Percentiles rank a stretch among this genome's conserved stretches.
These are phyloP conservation scores for Moricandia moricandioides DNA, from an alignment of 345 rosid genomes.

Conservation along the genomic window DNA sequence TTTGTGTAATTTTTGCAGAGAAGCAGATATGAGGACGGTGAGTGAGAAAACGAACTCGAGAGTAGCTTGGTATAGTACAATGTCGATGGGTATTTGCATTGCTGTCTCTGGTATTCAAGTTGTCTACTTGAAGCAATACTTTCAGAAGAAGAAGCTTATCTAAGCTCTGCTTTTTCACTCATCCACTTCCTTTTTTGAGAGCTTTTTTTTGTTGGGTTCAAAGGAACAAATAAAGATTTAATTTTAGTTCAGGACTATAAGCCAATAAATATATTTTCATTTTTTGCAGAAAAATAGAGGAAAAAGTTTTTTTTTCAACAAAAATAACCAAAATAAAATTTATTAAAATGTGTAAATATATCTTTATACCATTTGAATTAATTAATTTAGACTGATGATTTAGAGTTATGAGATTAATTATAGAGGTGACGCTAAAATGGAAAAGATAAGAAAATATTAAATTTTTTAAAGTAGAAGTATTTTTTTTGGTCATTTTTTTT, in stretches of 20 bases:
- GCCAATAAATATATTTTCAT: neutral
- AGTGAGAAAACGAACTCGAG: constrained; percentile 71
- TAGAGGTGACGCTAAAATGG: no score
- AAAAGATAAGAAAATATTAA: no score
- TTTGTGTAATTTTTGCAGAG: constrained; percentile 46
- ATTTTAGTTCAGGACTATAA: neutral
- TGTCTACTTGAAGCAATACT: constrained; percentile 77
- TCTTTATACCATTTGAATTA: no score
- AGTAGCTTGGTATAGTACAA: constrained; percentile 72
- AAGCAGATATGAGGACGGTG: constrained; percentile 77
- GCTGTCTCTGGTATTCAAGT: constrained; percentile 63
- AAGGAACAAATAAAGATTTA: constrained; percentile 2
- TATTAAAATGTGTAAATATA: no score
- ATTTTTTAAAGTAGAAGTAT: no score
- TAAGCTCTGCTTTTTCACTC: constrained; percentile 26
- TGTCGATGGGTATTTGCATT: constrained; percentile 81
- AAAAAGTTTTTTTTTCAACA: no score
- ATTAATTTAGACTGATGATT: no score
- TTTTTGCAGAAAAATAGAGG: no score
- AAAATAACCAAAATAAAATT: neutral
- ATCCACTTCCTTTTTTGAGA: neutral
- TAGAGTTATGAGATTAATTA: no score
- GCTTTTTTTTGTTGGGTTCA: neutral
- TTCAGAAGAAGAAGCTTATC: constrained; percentile 87
- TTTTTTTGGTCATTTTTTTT: no score